Percentiles rank a stretch among this genome's conserved stretches.
phyloP scores from a whole-genome alignment of 257 asterid genomes.

The Primulina tabacum region DNA sequence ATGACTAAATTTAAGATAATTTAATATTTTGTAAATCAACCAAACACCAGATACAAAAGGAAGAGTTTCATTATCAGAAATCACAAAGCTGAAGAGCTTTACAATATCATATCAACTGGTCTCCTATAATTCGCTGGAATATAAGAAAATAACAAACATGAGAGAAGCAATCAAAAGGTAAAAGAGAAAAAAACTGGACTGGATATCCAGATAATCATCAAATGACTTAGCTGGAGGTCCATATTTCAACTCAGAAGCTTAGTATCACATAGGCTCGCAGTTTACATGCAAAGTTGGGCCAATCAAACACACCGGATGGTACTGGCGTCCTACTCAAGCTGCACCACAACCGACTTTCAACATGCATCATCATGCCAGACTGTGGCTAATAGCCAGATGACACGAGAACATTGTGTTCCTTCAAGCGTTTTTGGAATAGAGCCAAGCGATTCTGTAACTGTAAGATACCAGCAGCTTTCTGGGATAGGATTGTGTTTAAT shows the following conservation, averaged over 20 bases:
- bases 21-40: not conserved
- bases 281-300: slow-evolving; percentile 14
- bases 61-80: slow-evolving; percentile 8
- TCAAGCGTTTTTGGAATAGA: slow-evolving; percentile 72
- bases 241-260: slow-evolving; percentile 19
- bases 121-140: slow-evolving; percentile 22
- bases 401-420: slow-evolving; percentile 82
- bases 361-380: slow-evolving; percentile 17
- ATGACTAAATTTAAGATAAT: not conserved
- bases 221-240: slow-evolving; percentile 7
- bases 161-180: slow-evolving; percentile 21
- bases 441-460: slow-evolving; percentile 84
- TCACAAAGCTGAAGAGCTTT: slow-evolving; percentile 36
- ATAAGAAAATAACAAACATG: slow-evolving; percentile 27
- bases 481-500: slow-evolving; percentile 83
- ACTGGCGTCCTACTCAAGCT: slow-evolving; percentile 20
- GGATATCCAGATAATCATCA: slow-evolving; percentile 19
- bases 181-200: not conserved
- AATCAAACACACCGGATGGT: slow-evolving; percentile 18
- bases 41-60: not conserved
- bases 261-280: slow-evolving; percentile 20
- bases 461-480: slow-evolving; percentile 80
- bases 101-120: slow-evolving; percentile 28
- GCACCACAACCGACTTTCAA: slow-evolving; percentile 14
- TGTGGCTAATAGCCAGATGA: slow-evolving; percentile 60